Base-by-base conservation (phyloP, 345 rosid species). In the Gossypium sturtianum region DNA sequence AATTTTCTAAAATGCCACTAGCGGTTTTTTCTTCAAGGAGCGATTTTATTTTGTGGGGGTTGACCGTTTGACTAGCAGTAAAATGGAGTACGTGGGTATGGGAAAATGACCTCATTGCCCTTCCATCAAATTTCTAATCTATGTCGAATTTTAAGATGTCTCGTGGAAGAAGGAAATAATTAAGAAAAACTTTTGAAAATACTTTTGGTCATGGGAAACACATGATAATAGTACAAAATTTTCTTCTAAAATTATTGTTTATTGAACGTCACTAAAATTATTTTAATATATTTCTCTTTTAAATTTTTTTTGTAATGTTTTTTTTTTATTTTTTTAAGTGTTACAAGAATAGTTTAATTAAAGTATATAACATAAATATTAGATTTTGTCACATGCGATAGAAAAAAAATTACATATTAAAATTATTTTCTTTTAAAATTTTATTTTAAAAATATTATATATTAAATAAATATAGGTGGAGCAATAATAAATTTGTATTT, bases 31-130 rank as follows among this genome's bases (percentile, higher is more conserved):
- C 64, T 56, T 9, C 47, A 58, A 16, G 1, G 76, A 75, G 73
- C 16, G 65, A 47, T 70, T 78, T 77, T 56, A 52, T 49, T 61
- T 75, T 75, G n/a, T 2, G 2, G 71, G 73, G 76, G 80, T 84
- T 90, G 92, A 84, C 88, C 77, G 74, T 83, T 88, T 85, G 94
- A 90, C 92, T 74, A 45, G 71, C 48, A 76, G 79, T 63, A 19
- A 54, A 64, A 38, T 51, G 49, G 58, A 45, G 66, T 7, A 44
- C 54, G 59, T 3, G 9, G 52, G 1, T 5, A 1, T 0, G 0
- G 0, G 0, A 0, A 68, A 64, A 80, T 82, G 75, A 85, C 88
- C 5, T 2, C 13, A 3, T 0, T 74, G 58, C 66, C 88, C 82
- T 79, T 73, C 2, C 41, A 34, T 10, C 6, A n/a, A 22, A 41